Evolutionary conservation across 805 yeast genomes (phyloP).

Genomic region (Crinitomyces ghanaensis): DNA sequence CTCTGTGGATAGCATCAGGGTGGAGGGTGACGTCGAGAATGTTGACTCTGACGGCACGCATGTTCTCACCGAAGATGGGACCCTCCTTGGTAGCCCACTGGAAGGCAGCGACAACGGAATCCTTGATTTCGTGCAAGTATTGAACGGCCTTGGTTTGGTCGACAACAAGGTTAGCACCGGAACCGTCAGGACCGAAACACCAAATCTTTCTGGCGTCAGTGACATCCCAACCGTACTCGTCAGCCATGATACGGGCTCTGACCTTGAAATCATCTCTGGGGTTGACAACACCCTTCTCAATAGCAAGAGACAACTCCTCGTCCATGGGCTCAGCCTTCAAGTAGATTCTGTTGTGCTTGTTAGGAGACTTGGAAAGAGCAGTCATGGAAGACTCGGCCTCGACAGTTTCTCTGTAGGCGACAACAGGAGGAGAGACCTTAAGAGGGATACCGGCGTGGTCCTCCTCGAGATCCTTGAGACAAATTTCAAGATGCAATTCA

Average conservation of each 20-base stretch:
- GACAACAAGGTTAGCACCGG: slow-evolving; percentile 96
- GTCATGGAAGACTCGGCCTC: slow-evolving; percentile 85
- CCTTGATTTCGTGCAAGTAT: slow-evolving; percentile 98
- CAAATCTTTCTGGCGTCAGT: slow-evolving; percentile 99
- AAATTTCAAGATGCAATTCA: slow-evolving; percentile 98
- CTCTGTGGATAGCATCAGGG: slow-evolving; percentile 99
- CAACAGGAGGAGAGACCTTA: slow-evolving; percentile 95
- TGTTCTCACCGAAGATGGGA: slow-evolving; percentile 93
- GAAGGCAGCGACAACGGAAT: slow-evolving; percentile 99
- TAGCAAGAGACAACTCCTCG: slow-evolving; percentile 86
- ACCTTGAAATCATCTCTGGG: slow-evolving; percentile 98
- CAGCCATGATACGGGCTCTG: slow-evolving; percentile 98
- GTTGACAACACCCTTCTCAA: slow-evolving; percentile 83
- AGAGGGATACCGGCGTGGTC: slow-evolving; percentile 99
- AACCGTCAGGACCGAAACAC: slow-evolving; percentile 99
- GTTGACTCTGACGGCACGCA: slow-evolving; percentile 96
- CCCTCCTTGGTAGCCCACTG: slow-evolving; percentile 99
- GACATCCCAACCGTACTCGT: slow-evolving; percentile 99
- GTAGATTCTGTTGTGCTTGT: slow-evolving; percentile 99
- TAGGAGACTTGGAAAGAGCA: slow-evolving; percentile 98
- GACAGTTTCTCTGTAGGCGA: slow-evolving; percentile 98
- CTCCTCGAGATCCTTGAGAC: slow-evolving; percentile 89
- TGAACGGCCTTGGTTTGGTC: slow-evolving; percentile 99
- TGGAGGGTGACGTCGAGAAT: slow-evolving; percentile 97
- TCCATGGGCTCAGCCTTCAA: slow-evolving; percentile 92